Conservation (phyloP, 2,329 filamentous ascomycete genomes). For the Beauveria caledonica region DNA sequence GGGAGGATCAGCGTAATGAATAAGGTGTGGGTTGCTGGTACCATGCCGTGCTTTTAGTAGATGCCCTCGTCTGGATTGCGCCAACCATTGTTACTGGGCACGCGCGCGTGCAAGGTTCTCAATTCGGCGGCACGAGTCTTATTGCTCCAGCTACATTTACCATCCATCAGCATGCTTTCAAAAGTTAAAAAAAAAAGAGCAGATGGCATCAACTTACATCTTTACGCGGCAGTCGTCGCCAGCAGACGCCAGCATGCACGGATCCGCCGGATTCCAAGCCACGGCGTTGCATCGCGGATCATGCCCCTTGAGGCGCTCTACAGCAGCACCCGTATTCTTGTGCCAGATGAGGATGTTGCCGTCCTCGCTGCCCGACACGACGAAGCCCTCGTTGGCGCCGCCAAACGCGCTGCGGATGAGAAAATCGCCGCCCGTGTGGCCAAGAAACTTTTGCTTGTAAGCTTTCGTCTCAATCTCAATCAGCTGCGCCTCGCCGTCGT, state of each 20-base stretch:
- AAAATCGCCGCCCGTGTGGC: slow-evolving; percentile 65
- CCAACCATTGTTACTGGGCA: slow-evolving; percentile 15
- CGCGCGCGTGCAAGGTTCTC: slow-evolving; percentile 11
- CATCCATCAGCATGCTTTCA: background rate
- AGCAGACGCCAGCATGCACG: slow-evolving; percentile 79
- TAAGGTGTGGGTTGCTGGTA: background rate
- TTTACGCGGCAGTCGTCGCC: slow-evolving; percentile 80
- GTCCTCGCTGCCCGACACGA: slow-evolving; percentile 82
- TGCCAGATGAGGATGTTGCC: slow-evolving; percentile 82
- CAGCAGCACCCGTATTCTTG: slow-evolving; percentile 66
- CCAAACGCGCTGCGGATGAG: slow-evolving; percentile 81
- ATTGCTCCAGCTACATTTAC: slow-evolving; percentile 19
- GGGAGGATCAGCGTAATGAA: background rate
- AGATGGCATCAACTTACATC: slow-evolving; percentile 54
- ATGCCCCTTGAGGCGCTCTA: slow-evolving; percentile 73
- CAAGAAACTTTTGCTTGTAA: slow-evolving; percentile 65
- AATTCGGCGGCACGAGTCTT: slow-evolving; percentile 17
- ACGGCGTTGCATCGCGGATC: slow-evolving; percentile 74
- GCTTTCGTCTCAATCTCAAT: slow-evolving; percentile 68
- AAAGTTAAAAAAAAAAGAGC: background rate
- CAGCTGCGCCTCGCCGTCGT: slow-evolving; percentile 67
- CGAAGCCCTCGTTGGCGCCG: slow-evolving; percentile 84
- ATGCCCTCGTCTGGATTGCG: slow-evolving; percentile 1
- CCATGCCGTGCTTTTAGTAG: background rate
- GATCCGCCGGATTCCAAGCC: slow-evolving; percentile 78